These are phyloP conservation scores for Chrysanthemum seticuspe DNA, from an alignment of 129 eudicot species.

Conservation along the genomic window DNA sequence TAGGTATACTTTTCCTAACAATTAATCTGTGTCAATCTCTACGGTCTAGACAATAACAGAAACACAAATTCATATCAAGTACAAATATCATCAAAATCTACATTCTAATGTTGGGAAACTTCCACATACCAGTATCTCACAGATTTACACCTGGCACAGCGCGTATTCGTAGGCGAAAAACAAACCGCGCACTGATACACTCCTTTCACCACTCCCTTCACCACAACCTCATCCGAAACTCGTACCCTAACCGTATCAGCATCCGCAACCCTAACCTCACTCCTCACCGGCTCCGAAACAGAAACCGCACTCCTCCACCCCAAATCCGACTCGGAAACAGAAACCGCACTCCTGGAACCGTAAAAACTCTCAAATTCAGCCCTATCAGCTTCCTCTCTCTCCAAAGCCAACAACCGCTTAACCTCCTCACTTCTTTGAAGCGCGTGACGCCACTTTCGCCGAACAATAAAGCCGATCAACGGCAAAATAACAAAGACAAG, in stretches of 20 bases:
- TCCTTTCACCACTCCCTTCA: slow-evolving; percentile 23
- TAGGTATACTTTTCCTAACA: not conserved
- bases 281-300: slow-evolving; percentile 3
- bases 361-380: slow-evolving; percentile 60
- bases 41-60: no score
- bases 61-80: not conserved
- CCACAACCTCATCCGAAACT: slow-evolving; percentile 22
- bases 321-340: slow-evolving; percentile 12
- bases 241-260: slow-evolving; percentile 3
- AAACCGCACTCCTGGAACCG: not conserved
- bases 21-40: not conserved
- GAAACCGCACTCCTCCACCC: slow-evolving; percentile 20
- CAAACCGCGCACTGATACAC: slow-evolving; percentile 62
- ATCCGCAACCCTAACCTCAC: slow-evolving; percentile 13
- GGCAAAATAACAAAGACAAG: slow-evolving; percentile 37
- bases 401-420: slow-evolving; percentile 50
- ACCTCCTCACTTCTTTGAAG: slow-evolving; percentile 71
- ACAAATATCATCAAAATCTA: slow-evolving; percentile 18
- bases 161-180: slow-evolving; percentile 51
- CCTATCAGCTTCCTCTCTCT: slow-evolving; percentile 70
- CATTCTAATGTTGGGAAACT: no score
- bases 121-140: slow-evolving; percentile 75
- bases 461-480: slow-evolving; percentile 44
- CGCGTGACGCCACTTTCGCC: slow-evolving; percentile 60
- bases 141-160: slow-evolving; percentile 73